These are phyloP conservation scores for Starmerella riodocensis DNA, from an alignment of 805 yeast genomes.

Conservation along the genomic window DNA sequence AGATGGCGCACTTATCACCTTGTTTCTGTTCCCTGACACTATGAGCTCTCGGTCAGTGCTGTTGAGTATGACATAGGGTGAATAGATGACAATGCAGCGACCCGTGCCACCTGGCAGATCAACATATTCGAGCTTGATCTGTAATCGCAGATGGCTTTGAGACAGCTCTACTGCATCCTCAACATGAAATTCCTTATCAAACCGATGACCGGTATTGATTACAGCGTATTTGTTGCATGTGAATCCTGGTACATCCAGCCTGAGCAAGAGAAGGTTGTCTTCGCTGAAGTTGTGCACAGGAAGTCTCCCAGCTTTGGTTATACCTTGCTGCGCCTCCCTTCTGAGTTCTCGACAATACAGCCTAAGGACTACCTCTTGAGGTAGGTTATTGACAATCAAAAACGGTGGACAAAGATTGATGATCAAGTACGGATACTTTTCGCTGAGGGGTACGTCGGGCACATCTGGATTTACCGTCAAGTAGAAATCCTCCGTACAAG, in stretches of 20 bases:
- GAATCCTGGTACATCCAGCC: constrained; percentile 49
- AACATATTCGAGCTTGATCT: constrained; percentile 52
- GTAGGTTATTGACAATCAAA: constrained; percentile 70
- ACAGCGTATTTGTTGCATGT: constrained; percentile 61
- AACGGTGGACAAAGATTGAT: constrained; percentile 72
- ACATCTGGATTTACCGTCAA: constrained; percentile 19
- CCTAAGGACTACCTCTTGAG: constrained; percentile 63
- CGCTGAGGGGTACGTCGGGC: constrained; percentile 53
- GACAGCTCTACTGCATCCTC: constrained; percentile 34
- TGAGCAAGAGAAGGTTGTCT: constrained; percentile 54
- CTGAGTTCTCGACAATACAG: constrained; percentile 62
- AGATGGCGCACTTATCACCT: constrained; percentile 32
- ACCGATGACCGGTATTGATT: constrained; percentile 29
- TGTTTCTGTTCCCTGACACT: constrained; percentile 42
- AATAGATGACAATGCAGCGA: constrained; percentile 35
- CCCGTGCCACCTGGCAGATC: constrained; percentile 20
- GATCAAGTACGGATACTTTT: constrained; percentile 72
- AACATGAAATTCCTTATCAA: constrained; percentile 38
- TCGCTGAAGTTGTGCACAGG: constrained; percentile 71
- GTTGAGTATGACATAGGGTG: constrained; percentile 78
- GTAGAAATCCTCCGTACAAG: constrained; percentile 35
- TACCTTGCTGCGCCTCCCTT: constrained; percentile 49
- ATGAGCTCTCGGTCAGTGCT: constrained; percentile 56
- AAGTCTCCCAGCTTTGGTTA: constrained; percentile 53
- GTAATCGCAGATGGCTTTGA: constrained; percentile 55